Conservation (phyloP, 176 grass and related monocot species). For the Cenchrus fungigraminus region DNA sequence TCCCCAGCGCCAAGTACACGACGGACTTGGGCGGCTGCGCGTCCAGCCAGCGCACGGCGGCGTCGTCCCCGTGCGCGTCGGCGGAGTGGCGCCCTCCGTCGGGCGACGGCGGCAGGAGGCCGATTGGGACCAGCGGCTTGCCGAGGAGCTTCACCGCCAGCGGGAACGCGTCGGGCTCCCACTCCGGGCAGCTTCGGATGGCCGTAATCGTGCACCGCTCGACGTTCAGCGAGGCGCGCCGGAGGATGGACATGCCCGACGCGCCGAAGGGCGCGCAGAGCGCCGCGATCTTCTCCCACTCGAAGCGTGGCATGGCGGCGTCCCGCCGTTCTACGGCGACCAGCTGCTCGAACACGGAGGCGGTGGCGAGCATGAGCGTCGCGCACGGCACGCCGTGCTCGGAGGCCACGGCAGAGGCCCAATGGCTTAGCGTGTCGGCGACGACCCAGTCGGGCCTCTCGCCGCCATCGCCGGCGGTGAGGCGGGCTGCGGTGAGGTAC, state of each 20-base stretch:
- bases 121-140: not conserved
- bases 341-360: too few relatives aligned
- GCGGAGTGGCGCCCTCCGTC: not conserved
- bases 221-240: not conserved
- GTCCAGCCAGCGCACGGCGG: not conserved
- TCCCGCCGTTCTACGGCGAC: too few relatives aligned
- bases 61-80: not conserved
- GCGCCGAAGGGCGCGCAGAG: too few relatives aligned
- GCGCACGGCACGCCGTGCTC: too few relatives aligned
- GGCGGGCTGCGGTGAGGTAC: not conserved
- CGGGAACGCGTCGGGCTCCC: not conserved
- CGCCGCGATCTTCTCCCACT: too few relatives aligned
- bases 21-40: not conserved
- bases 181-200: not conserved
- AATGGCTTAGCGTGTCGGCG: too few relatives aligned
- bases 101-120: not conserved
- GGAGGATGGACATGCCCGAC: not conserved
- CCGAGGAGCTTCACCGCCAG: not conserved
- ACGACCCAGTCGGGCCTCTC: not conserved
- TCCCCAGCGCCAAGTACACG: not conserved
- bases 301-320: too few relatives aligned
- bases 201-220: not conserved
- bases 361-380: too few relatives aligned
- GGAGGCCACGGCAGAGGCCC: too few relatives aligned
- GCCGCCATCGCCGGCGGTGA: conserved; percentile 6